Percentiles rank a stretch among this genome's conserved stretches.
These are phyloP conservation scores for Quercus phellos DNA, from an alignment of 331 rosid genomes.

Conservation along the genomic window DNA sequence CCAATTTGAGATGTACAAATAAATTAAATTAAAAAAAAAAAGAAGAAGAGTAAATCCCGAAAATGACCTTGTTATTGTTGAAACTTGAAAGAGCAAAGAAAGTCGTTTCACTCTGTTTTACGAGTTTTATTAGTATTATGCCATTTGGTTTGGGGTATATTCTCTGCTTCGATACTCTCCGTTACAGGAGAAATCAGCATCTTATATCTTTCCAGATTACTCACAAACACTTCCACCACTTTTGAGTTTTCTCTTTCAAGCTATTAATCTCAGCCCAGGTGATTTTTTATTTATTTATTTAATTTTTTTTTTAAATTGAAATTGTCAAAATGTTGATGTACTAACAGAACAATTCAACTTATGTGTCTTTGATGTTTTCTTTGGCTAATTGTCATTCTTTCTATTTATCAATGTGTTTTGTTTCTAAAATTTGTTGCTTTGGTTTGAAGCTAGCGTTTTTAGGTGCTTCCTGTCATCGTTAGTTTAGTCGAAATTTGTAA, in stretches of 20 bases:
- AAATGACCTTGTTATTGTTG: no score
- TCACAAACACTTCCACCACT: not conserved
- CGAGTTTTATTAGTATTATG: not conserved
- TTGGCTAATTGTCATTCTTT: not conserved
- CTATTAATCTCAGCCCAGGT: constrained; percentile 10
- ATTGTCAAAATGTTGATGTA: not conserved
- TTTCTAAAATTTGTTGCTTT: not conserved
- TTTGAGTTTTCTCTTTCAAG: constrained; percentile 13
- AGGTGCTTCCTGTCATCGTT: constrained; percentile 14
- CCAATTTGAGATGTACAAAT: no score
- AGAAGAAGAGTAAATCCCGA: no score
- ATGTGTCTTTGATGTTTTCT: not conserved
- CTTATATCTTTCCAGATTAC: constrained; percentile 26
- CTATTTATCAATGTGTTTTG: not conserved
- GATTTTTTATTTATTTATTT: not conserved
- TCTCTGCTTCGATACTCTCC: constrained; percentile 47
- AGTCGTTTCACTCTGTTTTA: no score
- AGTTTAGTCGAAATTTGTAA: constrained; percentile 12
- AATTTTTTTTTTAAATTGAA: no score
- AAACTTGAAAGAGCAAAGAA: no score
- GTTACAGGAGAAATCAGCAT: constrained; percentile 19
- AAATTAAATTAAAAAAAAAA: no score
- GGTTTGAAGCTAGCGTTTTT: constrained; percentile 17
- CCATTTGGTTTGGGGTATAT: constrained; percentile 36
- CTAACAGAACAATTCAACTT: not conserved